These are phyloP conservation scores for Neotropicomus parvogracilis DNA, from an alignment of 1,284 basidiomycete genomes.

Conservation along the genomic window DNA sequence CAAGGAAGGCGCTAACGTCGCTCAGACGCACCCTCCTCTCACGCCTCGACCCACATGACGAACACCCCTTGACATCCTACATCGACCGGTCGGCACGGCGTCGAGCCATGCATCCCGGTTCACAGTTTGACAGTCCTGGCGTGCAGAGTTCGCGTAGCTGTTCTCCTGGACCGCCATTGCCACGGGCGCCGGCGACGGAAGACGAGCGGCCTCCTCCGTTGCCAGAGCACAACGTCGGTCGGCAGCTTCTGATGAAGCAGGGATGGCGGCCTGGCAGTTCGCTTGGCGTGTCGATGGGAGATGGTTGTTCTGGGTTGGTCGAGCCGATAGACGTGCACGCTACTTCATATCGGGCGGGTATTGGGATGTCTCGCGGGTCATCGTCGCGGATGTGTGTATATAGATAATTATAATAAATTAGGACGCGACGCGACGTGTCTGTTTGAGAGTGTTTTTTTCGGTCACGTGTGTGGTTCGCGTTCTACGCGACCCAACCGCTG, in stretches of 20 bases:
- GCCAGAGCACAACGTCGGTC: conserved; percentile 59
- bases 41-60: conserved; percentile 35
- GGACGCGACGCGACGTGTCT: conserved; percentile 34
- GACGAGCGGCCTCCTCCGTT: conserved; percentile 44
- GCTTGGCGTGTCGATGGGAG: conserved; percentile 39
- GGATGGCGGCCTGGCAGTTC: conserved; percentile 69
- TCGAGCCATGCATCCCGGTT: conserved; percentile 51
- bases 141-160: conserved; percentile 26
- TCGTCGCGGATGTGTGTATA: too few species aligned
- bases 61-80: conserved; percentile 35
- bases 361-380: conserved; percentile 43
- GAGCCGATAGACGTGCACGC: conserved; percentile 52
- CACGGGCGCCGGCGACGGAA: conserved; percentile 7
- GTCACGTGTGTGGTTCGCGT: conserved; percentile 37
- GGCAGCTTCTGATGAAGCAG: conserved; percentile 63
- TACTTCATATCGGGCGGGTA: conserved; percentile 46
- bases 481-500: conserved; percentile 28
- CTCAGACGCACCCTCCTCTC: conserved; percentile 60
- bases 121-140: conserved; percentile 47
- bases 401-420: neutral
- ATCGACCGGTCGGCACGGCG: conserved; percentile 67
- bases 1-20: conserved; percentile 57
- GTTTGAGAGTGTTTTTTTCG: conserved; percentile 31
- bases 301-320: conserved; percentile 46
- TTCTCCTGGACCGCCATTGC: conserved; percentile 20